Conservation (phyloP, 2,329 filamentous ascomycete species). For the Rutstroemia sp. region DNA sequence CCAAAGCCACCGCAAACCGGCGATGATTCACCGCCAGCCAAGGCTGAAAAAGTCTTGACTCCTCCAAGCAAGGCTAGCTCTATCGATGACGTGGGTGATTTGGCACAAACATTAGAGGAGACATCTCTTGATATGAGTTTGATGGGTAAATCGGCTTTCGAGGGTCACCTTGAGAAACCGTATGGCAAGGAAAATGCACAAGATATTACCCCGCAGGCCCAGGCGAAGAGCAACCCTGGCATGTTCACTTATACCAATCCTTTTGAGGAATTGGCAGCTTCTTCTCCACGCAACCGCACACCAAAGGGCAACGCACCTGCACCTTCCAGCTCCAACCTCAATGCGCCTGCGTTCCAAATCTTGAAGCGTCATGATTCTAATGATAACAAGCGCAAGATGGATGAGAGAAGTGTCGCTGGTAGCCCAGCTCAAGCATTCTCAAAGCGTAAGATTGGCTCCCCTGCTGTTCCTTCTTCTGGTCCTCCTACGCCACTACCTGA, state of each 20-base stretch:
- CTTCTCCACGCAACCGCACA: slow-evolving; percentile 53
- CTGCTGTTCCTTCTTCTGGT: slow-evolving; percentile 18
- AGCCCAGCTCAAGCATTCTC: slow-evolving; percentile 20
- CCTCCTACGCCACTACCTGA: slow-evolving; percentile 25
- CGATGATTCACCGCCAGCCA: slow-evolving; percentile 27
- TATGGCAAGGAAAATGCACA: slow-evolving; percentile 21
- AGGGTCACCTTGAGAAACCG: slow-evolving; percentile 10
- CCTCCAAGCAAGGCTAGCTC: slow-evolving; percentile 34
- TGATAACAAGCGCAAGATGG: slow-evolving; percentile 27
- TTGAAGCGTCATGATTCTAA: slow-evolving; percentile 26
- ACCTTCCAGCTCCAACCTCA: slow-evolving; percentile 29
- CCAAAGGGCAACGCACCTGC: slow-evolving; percentile 36
- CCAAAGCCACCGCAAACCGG: slow-evolving; percentile 58
- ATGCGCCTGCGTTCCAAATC: slow-evolving; percentile 27
- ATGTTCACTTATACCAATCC: slow-evolving; percentile 67
- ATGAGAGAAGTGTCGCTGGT: slow-evolving; percentile 21
- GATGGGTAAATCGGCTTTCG: slow-evolving; percentile 18
- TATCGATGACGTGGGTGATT: slow-evolving; percentile 28
- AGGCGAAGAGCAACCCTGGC: slow-evolving; percentile 19
- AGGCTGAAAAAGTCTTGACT: slow-evolving; percentile 27
- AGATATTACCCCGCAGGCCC: neutral
- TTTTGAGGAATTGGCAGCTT: slow-evolving; percentile 61
- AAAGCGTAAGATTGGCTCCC: slow-evolving; percentile 25
- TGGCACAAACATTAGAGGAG: slow-evolving; percentile 38
- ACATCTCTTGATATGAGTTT: slow-evolving; percentile 35